Base-by-base conservation (phyloP, 495 filamentous ascomycete species). In the Trichoderma erinaceum region DNA sequence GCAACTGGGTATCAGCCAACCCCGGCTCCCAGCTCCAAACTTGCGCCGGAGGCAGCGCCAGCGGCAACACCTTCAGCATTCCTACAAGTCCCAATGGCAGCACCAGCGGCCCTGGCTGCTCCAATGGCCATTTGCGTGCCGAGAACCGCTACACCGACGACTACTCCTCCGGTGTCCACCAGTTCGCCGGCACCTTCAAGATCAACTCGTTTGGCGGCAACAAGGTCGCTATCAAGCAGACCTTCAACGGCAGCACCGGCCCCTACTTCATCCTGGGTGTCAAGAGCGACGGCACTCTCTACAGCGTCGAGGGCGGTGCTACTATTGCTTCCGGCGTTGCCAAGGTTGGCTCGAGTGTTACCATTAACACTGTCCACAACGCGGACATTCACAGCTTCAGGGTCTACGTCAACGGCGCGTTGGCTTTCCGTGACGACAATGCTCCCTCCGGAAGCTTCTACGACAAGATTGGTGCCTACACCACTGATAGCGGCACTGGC, bases 151-250 rank as follows among this genome's bases (percentile, higher is more conserved):
- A 41, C 41, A 23, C 1, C n/a, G 21, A 41, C 64, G 41, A 65
- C 35, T 65, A 65, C 64, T 29, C 4, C 32, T 11, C 64, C n/a
- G 64, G 64, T 10, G 35, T 43, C 38, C 64, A 46, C 64, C 64
- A 65, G 64, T 65, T 65, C 64, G 64, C 35, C 23, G 64, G 64
- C 12, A 65, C 64, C 64, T 65, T 65, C 64, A 65, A 25, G 23
- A 65, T 65, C 64, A 65, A 65, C 64, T 65, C 64, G 18, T n/a
- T 65, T 18, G 41, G 64, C 64, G 64, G 64, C 64, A 46, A 29
- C 64, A 32, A 32, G 32, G 25, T 65, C 8, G 35, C 64, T 5
- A 41, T 65, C 21, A 65, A 65, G 64, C 64, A 65, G 64, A 65
- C 64, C 4, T 65, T 65, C 64, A 65, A 65, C 64, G 64, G 64